Evolutionary conservation across 2,329 filamentous ascomycete genomes (phyloP), one percentile per base, ranked within the genome.

Genomic region (Colletotrichum sojae): DNA sequence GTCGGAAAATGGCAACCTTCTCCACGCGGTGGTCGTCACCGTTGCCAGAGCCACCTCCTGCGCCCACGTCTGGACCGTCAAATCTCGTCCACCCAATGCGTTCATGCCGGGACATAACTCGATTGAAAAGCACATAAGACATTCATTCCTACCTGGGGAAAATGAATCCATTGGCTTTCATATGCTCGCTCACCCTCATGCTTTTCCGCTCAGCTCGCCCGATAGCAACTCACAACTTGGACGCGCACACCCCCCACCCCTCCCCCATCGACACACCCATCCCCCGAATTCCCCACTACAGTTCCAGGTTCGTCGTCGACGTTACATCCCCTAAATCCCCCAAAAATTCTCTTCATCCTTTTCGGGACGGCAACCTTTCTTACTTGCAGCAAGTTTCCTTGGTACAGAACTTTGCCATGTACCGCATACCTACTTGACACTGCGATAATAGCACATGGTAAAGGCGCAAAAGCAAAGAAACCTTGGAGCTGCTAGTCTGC

Each of bases 241-340:
- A 20, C 4, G 22, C 53, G 31, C 58, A 36, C 65, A 54, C 61
- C 51, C 55, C 51, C 15, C 43, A 36, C 65, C 61, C 61, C 51
- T 63, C 51, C 18, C 43, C 60, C 20, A 39, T 39, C 36, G 18
- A 46, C 59, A 63, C 25, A 54, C 36, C 48, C 45, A 15, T 45
- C 45, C 52, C 59, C 45, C 10, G 6, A 18, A 46, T 51, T 55
- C 55, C 51, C 62, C 67, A 69, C 67, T 45, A 69, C 43, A 25
- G 67, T 69, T 69, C 67, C 63, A 70, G 67, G 67, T 70, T 68
- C 63, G 58, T 70, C 67, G 67, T 70, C 48, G 57, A 70, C 63
- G 67, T 70, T 67, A 63, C 67, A 70, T 70, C 57, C 67, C 67
- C 67, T 61, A 45, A 62, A 69, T 43, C 40, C 40, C 40, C 40